Percentiles rank a stretch among this genome's conserved stretches.
These are phyloP conservation scores for Fusarium ambrosium DNA, from an alignment of 2,329 filamentous ascomycete genomes.

Conservation along the genomic window DNA sequence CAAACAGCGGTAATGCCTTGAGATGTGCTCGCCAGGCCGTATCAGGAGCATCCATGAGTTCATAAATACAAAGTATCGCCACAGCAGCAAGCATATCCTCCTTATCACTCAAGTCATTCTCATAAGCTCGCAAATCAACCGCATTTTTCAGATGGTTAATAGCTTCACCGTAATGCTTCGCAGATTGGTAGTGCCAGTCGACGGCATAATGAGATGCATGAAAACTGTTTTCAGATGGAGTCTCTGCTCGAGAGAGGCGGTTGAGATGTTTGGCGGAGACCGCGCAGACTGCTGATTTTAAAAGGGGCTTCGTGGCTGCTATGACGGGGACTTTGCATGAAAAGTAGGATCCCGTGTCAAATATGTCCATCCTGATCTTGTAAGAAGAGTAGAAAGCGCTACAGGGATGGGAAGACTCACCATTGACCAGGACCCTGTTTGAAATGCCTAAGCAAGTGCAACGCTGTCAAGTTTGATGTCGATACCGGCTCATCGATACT, in stretches of 20 bases:
- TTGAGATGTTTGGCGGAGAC: conserved; percentile 40
- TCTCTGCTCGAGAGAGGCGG: background rate
- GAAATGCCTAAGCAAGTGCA: conserved; percentile 36
- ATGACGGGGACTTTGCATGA: conserved; percentile 42
- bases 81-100: conserved; percentile 71
- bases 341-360: conserved; percentile 43
- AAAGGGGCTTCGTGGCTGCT: conserved; percentile 27
- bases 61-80: conserved; percentile 76
- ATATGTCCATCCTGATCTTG: conserved; percentile 40
- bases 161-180: conserved; percentile 41
- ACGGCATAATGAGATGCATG: background rate
- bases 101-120: conserved; percentile 50
- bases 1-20: conserved; percentile 73
- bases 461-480: conserved; percentile 11
- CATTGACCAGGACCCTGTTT: conserved; percentile 41
- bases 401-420: background rate
- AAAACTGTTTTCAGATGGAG: too few relatives aligned
- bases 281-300: conserved; percentile 41
- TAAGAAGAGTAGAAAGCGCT: fast-evolving
- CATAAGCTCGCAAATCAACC: conserved; percentile 51
- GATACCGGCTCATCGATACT: background rate
- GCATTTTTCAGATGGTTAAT: conserved; percentile 33
- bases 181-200: conserved; percentile 42
- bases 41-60: conserved; percentile 75
- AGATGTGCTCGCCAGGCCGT: conserved; percentile 75